Conservation (phyloP, 2,329 filamentous ascomycete species). For the Diaporthe citri region DNA sequence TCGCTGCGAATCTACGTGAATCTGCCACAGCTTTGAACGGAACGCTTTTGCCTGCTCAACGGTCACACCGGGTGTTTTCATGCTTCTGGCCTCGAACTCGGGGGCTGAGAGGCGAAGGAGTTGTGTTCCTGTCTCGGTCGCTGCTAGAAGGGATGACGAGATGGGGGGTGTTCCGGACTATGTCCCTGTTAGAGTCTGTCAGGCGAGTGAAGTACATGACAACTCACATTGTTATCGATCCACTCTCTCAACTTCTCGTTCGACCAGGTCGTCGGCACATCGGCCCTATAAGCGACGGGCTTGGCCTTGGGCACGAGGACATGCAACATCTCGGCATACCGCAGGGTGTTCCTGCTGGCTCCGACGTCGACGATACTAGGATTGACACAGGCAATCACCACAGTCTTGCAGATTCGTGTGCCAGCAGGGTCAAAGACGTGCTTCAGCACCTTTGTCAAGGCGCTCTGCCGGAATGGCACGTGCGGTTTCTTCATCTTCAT, state of each 20-base stretch:
- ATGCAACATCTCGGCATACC: conserved; percentile 40
- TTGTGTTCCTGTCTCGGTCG: neutral
- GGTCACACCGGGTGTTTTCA: neutral
- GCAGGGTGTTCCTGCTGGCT: conserved; percentile 61
- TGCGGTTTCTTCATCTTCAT: conserved; percentile 49
- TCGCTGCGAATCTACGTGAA: neutral
- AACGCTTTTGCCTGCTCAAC: neutral
- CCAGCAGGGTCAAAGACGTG: conserved; percentile 61
- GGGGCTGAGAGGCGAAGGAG: neutral
- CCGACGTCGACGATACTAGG: conserved; percentile 58
- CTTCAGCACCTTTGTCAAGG: conserved; percentile 62
- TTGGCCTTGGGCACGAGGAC: neutral
- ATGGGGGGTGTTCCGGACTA: neutral
- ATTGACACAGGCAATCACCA: conserved; percentile 62
- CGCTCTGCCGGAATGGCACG: conserved; percentile 61
- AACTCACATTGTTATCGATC: neutral
- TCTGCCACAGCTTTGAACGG: neutral
- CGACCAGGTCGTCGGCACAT: neutral
- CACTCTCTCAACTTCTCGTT: neutral
- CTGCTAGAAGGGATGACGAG: neutral
- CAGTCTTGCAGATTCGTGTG: conserved; percentile 55
- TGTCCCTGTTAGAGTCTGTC: accelerated
- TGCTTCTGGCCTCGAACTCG: neutral
- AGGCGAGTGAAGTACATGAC: too few species aligned
- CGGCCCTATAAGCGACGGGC: neutral